Conservation (phyloP, 202 grass and related monocot genomes). For the Carex sylvatica region DNA sequence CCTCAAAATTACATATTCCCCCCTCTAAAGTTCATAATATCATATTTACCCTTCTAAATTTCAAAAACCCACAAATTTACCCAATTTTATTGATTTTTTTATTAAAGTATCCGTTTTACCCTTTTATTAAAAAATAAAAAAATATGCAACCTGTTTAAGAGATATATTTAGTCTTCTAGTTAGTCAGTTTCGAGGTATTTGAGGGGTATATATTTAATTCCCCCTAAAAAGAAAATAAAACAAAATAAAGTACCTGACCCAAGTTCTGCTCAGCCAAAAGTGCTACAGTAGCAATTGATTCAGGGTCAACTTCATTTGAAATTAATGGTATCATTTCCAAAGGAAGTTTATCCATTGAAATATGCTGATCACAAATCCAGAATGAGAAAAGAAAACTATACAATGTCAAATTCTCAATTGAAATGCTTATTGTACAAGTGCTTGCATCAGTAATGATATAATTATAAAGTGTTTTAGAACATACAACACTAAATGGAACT, state of each 20-base stretch:
- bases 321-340: conserved; percentile 34
- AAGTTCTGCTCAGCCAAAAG: conserved; percentile 61
- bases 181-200: too few relatives aligned
- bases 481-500: conserved; percentile 56
- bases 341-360: conserved; percentile 54
- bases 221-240: too few relatives aligned
- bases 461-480: conserved; percentile 13
- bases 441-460: background rate
- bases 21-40: too few relatives aligned
- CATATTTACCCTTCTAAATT: too few relatives aligned
- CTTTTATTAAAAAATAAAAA: too few relatives aligned
- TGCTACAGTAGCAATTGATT: conserved; percentile 44
- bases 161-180: too few relatives aligned
- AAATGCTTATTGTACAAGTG: background rate
- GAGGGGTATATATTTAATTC: too few relatives aligned
- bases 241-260: conserved; percentile 39
- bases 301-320: conserved; percentile 29
- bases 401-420: conserved; percentile 4
- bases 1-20: too few relatives aligned
- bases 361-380: conserved; percentile 38
- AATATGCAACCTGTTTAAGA: too few relatives aligned
- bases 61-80: too few relatives aligned
- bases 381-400: conserved; percentile 14
- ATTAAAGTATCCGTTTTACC: too few relatives aligned
- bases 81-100: too few relatives aligned